Percentiles rank a stretch among this genome's conserved stretches.
These are phyloP conservation scores for Diaporthe citriasiana DNA, from an alignment of 2,329 filamentous ascomycete species.

Conservation along the genomic window DNA sequence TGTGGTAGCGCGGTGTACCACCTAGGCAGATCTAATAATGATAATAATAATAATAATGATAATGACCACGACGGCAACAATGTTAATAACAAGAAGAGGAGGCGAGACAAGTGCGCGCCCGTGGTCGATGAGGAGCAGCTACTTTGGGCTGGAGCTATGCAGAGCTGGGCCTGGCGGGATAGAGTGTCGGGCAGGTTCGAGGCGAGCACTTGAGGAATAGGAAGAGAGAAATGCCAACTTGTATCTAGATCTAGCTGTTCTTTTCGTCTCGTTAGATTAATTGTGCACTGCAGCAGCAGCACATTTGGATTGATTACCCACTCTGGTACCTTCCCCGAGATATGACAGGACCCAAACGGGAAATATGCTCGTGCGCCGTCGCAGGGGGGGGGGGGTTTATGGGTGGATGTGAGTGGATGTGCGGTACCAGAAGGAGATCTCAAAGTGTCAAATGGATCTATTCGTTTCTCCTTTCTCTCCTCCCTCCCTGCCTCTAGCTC, in stretches of 20 bases:
- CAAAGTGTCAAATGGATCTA: conserved; percentile 23
- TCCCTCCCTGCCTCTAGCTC: not conserved
- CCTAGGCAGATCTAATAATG: conserved; percentile 15
- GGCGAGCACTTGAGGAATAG: conserved; percentile 10
- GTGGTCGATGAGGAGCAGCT: not conserved
- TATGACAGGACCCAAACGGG: conserved; percentile 25
- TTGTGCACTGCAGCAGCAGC: conserved; percentile 20
- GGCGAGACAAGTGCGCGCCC: conserved; percentile 6
- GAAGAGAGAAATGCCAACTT: not conserved
- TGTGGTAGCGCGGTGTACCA: conserved; percentile 2
- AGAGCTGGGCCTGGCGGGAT: not conserved
- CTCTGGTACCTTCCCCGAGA: conserved; percentile 33
- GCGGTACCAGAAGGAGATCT: conserved; percentile 27
- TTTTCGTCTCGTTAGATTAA: conserved; percentile 33
- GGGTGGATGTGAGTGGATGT: conserved; percentile 6
- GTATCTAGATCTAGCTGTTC: conserved; percentile 30
- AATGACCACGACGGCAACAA: not conserved
- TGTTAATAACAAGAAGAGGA: conserved; percentile 17
- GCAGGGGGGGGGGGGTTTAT: not conserved
- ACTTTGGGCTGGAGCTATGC: conserved; percentile 10
- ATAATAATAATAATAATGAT: conserved; percentile 9
- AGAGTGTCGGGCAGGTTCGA: not conserved
- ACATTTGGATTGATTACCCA: conserved; percentile 31
- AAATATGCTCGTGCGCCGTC: conserved; percentile 31
- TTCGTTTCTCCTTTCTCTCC: not conserved